phyloP scores from a whole-genome alignment of 1,284 basidiomycete genomes.

The Trametes sp. region DNA sequence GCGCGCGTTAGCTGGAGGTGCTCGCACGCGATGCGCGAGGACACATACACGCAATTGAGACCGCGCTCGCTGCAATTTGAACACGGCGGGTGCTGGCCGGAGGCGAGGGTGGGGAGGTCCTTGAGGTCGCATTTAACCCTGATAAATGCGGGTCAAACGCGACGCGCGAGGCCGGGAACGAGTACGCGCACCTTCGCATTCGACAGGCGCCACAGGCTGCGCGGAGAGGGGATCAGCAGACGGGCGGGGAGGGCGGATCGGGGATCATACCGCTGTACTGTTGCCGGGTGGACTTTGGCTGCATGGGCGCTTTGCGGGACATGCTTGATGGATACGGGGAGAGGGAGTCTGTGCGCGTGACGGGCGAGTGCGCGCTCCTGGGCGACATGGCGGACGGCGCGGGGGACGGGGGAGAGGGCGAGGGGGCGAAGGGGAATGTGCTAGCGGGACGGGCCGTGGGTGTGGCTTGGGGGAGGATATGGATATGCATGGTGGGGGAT shows the following conservation, averaged over 20 bases:
- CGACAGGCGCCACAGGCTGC: conserved; percentile 89
- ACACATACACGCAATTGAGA: conserved; percentile 82
- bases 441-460: conserved; percentile 21
- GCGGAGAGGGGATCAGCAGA: conserved; percentile 39
- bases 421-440: conserved; percentile 18
- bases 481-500: conserved; percentile 13
- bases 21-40: conserved; percentile 8
- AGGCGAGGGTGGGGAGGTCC: conserved; percentile 61
- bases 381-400: conserved; percentile 57
- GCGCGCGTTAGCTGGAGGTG: conserved; percentile 8
- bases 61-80: conserved; percentile 88
- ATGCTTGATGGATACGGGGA: conserved; percentile 34
- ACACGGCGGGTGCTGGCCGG: conserved; percentile 67
- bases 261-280: conserved; percentile 37
- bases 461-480: conserved; percentile 9
- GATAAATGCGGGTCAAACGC: conserved; percentile 22
- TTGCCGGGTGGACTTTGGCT: conserved; percentile 38
- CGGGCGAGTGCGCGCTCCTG: conserved; percentile 31
- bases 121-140: conserved; percentile 87
- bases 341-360: conserved; percentile 32
- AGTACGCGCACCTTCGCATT: conserved; percentile 69
- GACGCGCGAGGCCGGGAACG: conserved; percentile 9
- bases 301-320: conserved; percentile 31
- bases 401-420: conserved; percentile 16
- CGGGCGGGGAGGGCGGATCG: conserved; percentile 48